Percentiles rank a stretch among this genome's conserved stretches.
Evolutionary conservation across 805 yeast species (phyloP).

Genomic region (Candida argentea): DNA sequence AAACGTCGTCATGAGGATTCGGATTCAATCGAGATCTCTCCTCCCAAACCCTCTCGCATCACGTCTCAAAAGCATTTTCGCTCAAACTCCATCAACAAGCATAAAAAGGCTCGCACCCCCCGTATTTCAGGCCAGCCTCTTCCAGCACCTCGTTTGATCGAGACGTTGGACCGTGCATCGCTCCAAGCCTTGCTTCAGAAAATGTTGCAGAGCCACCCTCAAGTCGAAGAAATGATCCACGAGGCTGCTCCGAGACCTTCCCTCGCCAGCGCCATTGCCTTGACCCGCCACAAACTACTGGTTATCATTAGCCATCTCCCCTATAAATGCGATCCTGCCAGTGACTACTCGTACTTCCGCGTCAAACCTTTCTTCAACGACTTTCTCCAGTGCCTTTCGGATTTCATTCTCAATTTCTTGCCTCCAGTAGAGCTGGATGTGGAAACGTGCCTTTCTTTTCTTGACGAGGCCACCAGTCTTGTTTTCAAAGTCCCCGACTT

Average conservation of each 20-base stretch:
- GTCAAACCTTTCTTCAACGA: conserved; percentile 60
- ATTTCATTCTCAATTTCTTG: conserved; percentile 60
- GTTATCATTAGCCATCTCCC: conserved; percentile 48
- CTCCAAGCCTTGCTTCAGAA: conserved; percentile 42
- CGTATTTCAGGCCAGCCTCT: conserved; percentile 47
- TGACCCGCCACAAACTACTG: conserved; percentile 37
- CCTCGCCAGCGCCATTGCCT: conserved; percentile 38
- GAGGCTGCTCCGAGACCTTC: conserved; percentile 50
- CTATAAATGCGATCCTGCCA: conserved; percentile 59
- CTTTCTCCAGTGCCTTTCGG: conserved; percentile 61
- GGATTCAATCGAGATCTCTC: too few relatives aligned
- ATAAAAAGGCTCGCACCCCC: conserved; percentile 29
- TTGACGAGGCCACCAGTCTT: conserved; percentile 50
- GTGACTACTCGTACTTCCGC: conserved; percentile 70
- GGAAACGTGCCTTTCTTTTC: conserved; percentile 46
- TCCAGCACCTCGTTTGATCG: conserved; percentile 56
- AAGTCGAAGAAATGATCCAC: conserved; percentile 41
- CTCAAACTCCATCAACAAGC: too few relatives aligned
- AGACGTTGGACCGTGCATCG: conserved; percentile 50
- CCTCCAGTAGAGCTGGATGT: conserved; percentile 59
- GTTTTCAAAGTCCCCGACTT: conserved; percentile 62
- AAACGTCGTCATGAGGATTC: too few relatives aligned
- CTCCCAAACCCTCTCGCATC: too few relatives aligned
- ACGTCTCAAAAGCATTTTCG: too few relatives aligned
- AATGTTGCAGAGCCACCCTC: conserved; percentile 54